These are phyloP conservation scores for Apophysomyces ossiformis DNA, from an alignment of 371 early-diverging fungal species.

Conservation along the genomic window DNA sequence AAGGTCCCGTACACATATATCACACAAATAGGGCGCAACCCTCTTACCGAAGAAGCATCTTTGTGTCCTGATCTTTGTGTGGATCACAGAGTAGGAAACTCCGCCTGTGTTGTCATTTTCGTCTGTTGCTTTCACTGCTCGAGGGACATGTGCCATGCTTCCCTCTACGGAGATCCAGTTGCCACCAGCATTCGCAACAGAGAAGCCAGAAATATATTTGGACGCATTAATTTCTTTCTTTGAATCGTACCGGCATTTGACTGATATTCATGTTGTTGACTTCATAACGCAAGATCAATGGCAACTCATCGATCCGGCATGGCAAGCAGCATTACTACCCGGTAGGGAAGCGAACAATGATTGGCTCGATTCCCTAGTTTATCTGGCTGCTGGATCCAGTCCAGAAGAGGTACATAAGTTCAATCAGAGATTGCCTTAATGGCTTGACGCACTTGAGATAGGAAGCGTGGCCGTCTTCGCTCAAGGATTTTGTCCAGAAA, in stretches of 20 bases:
- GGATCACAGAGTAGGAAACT: no score
- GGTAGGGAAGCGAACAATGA: slow-evolving; percentile 13
- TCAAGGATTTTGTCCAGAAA: slow-evolving; percentile 15
- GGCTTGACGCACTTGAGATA: background rate
- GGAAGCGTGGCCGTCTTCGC: slow-evolving; percentile 19
- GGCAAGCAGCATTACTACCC: slow-evolving; percentile 46
- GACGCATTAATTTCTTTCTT: slow-evolving; percentile 34
- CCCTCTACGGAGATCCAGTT: background rate
- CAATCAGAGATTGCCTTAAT: background rate
- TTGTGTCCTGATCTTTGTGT: no score
- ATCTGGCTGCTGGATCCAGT: slow-evolving; percentile 15
- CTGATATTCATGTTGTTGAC: slow-evolving; percentile 57
- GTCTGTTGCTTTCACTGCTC: background rate
- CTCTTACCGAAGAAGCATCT: no score
- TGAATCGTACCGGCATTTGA: slow-evolving; percentile 42
- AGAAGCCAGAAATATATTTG: slow-evolving; percentile 35
- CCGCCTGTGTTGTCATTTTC: no score
- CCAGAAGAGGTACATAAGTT: background rate
- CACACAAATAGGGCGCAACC: no score
- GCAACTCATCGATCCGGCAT: slow-evolving; percentile 47
- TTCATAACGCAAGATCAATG: slow-evolving; percentile 55
- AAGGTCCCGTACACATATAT: no score
- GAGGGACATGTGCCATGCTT: background rate
- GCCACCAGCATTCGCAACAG: background rate
- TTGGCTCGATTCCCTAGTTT: slow-evolving; percentile 19